Base-by-base conservation (phyloP, 495 filamentous ascomycete species). In the Penicilliopsis zonata region DNA sequence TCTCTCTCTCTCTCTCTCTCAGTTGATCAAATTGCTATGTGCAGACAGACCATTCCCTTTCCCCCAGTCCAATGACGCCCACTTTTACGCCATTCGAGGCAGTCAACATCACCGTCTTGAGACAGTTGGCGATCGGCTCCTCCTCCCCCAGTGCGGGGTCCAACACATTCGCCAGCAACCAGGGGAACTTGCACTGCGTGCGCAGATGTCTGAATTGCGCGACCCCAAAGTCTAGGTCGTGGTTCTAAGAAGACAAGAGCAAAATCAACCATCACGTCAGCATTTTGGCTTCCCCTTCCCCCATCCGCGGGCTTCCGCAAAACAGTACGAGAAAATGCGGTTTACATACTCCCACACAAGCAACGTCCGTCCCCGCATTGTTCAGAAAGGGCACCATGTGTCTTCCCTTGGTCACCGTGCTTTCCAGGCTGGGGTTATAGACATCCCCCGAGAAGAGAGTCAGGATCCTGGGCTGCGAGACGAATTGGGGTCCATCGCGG, bases 151-250 rank as follows among this genome's bases (percentile, higher is more conserved):
- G 53, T 0, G 77, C 82, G 0, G 82, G 82, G 56, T 87, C 85
- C 6, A 86, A 54, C 4, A 87, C 72, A 47, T 94, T 93, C 31
- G 84, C 84, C 10, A 90, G 61, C 1, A 94, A 70, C 86, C 86
- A 94, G 2, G 86, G 86, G 37, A 94, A 94, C 13, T 63, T 63
- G 61, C 84, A 90, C 45, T 82, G 74, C 4, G 63, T 61, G 5
- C 74, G 68, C 13, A 94, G 57, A 49, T 88, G 65, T 13, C 67
- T 69, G 48, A 83, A 82, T 47, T 92, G 85, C 7, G 61, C 53
- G 13, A 88, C 79, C n/a, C 86, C 86, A 46, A 94, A 94, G 52
- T 94, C 86, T 22, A 94, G 74, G 49, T 94, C 86, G 53, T 94
- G 86, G 49, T 94, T 94, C 70, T 76, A 37, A 31, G 7, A n/a